Percentiles rank a stretch among this genome's conserved stretches.
phyloP scores from a whole-genome alignment of 345 rosid species.

The Aquilaria malaccensis region DNA sequence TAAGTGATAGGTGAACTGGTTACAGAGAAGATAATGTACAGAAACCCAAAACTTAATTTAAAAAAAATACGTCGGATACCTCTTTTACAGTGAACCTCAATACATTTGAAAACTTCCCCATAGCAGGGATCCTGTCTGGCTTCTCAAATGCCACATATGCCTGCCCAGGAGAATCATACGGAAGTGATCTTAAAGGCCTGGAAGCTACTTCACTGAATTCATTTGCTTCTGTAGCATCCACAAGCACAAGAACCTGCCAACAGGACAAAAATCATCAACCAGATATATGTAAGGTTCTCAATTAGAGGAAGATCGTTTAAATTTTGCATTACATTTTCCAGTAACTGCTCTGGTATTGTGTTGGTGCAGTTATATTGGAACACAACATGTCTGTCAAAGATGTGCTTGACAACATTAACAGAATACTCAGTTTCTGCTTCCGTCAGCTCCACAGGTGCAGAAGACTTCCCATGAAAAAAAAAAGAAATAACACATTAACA shows the following conservation, averaged over 20 bases:
- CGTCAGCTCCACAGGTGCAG: conserved; percentile 85
- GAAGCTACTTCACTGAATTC: conserved; percentile 61
- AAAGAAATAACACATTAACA: conserved; percentile 13
- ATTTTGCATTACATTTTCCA: conserved; percentile 67
- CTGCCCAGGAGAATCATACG: conserved; percentile 92
- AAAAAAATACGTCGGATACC: conserved; percentile 31
- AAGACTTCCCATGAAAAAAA: conserved; percentile 47
- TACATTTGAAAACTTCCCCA: conserved; percentile 84
- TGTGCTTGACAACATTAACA: conserved; percentile 90
- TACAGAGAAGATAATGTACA: neutral
- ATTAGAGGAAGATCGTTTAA: conserved; percentile 6
- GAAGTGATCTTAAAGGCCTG: conserved; percentile 76
- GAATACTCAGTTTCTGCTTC: conserved; percentile 98
- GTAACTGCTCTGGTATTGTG: conserved; percentile 86
- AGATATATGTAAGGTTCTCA: conserved; percentile 1
- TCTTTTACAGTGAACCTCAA: conserved; percentile 88
- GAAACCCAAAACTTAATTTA: too few relatives aligned
- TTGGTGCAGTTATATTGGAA: conserved; percentile 98
- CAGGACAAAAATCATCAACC: conserved; percentile 17
- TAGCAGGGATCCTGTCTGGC: conserved; percentile 71
- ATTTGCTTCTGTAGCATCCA: conserved; percentile 91
- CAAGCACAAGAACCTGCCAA: conserved; percentile 72
- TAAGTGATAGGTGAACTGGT: neutral
- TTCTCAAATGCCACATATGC: conserved; percentile 84
- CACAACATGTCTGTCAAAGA: conserved; percentile 78